Conservation (phyloP, 768 basidiomycete species). For the Hygrocybe coccinea region DNA sequence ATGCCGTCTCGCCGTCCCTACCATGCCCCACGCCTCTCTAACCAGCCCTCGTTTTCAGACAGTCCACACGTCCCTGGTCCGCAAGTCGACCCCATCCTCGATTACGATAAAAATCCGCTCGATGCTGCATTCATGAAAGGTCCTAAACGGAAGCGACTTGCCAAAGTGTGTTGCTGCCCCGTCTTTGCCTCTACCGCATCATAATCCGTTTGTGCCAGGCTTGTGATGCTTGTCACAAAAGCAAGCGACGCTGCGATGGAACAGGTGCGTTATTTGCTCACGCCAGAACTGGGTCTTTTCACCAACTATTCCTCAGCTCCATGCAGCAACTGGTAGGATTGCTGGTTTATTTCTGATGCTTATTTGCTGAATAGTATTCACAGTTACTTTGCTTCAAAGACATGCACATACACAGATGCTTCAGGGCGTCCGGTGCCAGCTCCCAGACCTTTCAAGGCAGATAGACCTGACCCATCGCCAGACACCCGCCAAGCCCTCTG, state of each 20-base stretch:
- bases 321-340: constrained; percentile 73
- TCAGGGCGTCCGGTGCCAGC: constrained; percentile 78
- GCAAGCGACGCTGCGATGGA: constrained; percentile 79
- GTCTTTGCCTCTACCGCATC: constrained; percentile 3
- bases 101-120: constrained; percentile 25
- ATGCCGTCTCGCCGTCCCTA: constrained; percentile 6
- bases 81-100: constrained; percentile 21
- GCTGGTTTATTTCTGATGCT: not conserved
- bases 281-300: constrained; percentile 12
- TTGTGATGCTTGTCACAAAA: constrained; percentile 81
- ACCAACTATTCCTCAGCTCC: constrained; percentile 43
- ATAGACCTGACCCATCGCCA: constrained; percentile 29
- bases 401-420: constrained; percentile 76
- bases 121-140: constrained; percentile 38
- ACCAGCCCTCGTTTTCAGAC: constrained; percentile 9
- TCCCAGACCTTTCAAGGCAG: constrained; percentile 48
- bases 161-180: constrained; percentile 37
- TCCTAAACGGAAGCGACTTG: constrained; percentile 51
- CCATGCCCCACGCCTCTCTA: constrained; percentile 21
- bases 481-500: constrained; percentile 16
- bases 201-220: constrained; percentile 35
- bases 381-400: constrained; percentile 78
- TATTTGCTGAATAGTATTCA: constrained; percentile 5
- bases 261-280: constrained; percentile 47
- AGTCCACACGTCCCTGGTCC: constrained; percentile 13